Evolutionary conservation across 148 eudicot genomes (phyloP), one percentile per base, ranked within the genome.

Genomic region (Chenopodium suecicum): DNA sequence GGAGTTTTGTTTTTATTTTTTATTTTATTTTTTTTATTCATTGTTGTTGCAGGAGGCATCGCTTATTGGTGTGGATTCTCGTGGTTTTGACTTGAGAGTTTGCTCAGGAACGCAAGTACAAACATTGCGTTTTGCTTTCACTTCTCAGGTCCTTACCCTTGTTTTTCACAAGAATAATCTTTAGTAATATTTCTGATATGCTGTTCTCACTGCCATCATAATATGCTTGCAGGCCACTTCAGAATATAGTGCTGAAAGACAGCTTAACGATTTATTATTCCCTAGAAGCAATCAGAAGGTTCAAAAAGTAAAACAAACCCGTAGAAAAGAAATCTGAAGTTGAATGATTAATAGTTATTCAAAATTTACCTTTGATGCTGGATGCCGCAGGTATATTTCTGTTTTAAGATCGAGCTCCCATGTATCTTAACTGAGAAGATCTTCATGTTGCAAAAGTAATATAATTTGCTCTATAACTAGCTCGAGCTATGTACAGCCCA

Each of bases 161-260:
- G 23, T 23, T 9, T 34, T 73, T 78, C 73, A 1, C 22, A 12
- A 47, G 17, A 64, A 6, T 29, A 41, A 64, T 27, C 5, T 46
- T 10, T 32, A 2, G 2, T 79, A n/a, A 46, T 56, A 31, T 32
- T 58, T 48, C 25, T 44, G 76, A 50, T 4, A 74, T 52, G 63
- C 44, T n/a, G 31, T 3, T 58, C 75, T 23, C n/a, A 62, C 29
- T 34, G 50, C 20, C 32, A 22, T 22, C 69, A 60, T 77, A 76
- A 37, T 70, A 17, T 67, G 65, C 81, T 79, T 87, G 87, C 94
- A 96, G 99, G 99, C 97, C 82, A 85, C 98, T 46, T 96, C 99
- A 9, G 98, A 94, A 80, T 96, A 96, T 82, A 89, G 98, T 83
- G 99, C 97, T 5, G 99, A 94, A 82, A 96, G 93, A 86, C 94